Conservation (phyloP, 306 rosid species). For the Pachyrhizus erosus region DNA sequence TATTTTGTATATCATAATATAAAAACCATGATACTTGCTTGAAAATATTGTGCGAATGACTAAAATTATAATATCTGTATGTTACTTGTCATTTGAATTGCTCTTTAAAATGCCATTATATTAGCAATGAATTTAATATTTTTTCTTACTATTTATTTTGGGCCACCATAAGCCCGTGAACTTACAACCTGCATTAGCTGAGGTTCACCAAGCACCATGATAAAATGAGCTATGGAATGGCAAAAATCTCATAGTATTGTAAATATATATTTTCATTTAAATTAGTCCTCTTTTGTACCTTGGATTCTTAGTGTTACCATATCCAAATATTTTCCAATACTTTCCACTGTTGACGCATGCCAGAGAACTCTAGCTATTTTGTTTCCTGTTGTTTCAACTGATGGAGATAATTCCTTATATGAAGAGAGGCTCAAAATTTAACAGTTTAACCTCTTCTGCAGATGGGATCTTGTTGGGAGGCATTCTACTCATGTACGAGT, state of each 20-base stretch:
- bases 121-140: slow-evolving; percentile 1
- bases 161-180: neutral
- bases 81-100: slow-evolving; percentile 8
- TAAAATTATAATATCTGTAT: slow-evolving; percentile 4
- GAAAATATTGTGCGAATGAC: slow-evolving; percentile 15
- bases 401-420: slow-evolving; percentile 9
- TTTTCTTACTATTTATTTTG: neutral
- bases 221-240: slow-evolving; percentile 21
- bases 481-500: slow-evolving; percentile 89
- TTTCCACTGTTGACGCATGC: too few species aligned
- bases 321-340: neutral
- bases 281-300: neutral
- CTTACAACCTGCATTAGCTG: slow-evolving; percentile 18
- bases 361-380: neutral
- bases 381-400: slow-evolving; percentile 19
- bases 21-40: slow-evolving; percentile 9
- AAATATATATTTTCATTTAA: neutral
- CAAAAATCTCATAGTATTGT: neutral
- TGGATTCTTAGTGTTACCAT: neutral
- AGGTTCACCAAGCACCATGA: neutral
- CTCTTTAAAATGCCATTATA: slow-evolving; percentile 24
- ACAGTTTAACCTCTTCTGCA: slow-evolving; percentile 55
- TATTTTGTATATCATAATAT: neutral
- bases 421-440: slow-evolving; percentile 42
- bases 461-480: slow-evolving; percentile 98